Evolutionary conservation across 1,139 yeast genomes (phyloP).

Genomic region (Suhomyces bribrorum): DNA sequence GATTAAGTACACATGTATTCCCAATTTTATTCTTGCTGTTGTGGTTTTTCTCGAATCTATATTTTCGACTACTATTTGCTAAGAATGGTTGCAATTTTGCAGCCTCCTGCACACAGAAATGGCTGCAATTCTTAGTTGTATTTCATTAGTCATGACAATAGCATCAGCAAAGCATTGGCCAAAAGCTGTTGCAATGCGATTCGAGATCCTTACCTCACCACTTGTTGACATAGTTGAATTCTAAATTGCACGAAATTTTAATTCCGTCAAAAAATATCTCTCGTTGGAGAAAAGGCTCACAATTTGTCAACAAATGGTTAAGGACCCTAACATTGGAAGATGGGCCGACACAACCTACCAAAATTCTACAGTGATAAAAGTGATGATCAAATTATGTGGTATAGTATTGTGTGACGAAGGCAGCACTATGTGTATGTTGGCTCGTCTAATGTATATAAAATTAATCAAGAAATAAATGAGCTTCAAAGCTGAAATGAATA

Average conservation of each 20-base stretch:
- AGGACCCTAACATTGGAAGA: neutral
- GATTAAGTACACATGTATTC: no score
- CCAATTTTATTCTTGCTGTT: no score
- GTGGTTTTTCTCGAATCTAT: no score
- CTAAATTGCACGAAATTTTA: neutral
- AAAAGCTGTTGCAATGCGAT: no score
- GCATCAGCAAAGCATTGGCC: no score
- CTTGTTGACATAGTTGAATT: neutral
- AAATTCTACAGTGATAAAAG: neutral
- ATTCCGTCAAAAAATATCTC: neutral
- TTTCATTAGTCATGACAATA: no score
- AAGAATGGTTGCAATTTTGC: no score
- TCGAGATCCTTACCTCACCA: no score
- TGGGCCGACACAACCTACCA: neutral
- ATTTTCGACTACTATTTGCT: no score
- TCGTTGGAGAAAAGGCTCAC: neutral
- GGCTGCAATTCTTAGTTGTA: neutral
- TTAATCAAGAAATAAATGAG: constrained; percentile 4
- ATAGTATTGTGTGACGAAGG: no score
- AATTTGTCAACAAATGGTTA: neutral
- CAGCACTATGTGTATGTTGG: no score
- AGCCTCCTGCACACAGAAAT: neutral
- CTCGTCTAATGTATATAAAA: neutral
- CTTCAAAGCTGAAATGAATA: neutral
- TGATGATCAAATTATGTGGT: neutral